Base-by-base conservation (phyloP, 2,329 filamentous ascomycete species). In the Macrophomina pseudophaseolina region DNA sequence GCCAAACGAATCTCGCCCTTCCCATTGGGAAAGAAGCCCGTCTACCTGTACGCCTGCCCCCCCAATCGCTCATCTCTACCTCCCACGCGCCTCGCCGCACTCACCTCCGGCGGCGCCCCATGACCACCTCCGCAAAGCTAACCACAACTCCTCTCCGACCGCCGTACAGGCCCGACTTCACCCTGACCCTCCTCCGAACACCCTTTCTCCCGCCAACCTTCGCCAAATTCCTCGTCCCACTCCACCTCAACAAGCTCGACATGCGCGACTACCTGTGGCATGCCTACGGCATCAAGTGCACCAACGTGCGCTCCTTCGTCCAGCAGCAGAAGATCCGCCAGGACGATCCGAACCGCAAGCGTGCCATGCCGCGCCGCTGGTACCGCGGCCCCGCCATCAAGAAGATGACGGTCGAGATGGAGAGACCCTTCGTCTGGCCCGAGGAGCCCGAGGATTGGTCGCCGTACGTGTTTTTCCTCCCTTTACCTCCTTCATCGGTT, bases 161-260 rank as follows among this genome's bases (percentile, higher is more conserved):
- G 3, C 40, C 51, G 18, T 32, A 16, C 74, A 97, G 94, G 68
- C 94, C 94, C 63, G 88, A 90, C 75, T 92, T 96, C 81, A 87
- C 88, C 70, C 83, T 98, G 75, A 90, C 90, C 68, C 87, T 98
- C 74, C 83, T 97, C 73, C 90, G 89, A 72, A 90, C 89, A 67
- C 87, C 88, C 35, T 84, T 87, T 71, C 86, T 91, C 64, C 90
- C 92, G 7, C 88, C 94, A 23, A 90, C 89, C 70, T 93, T 92
- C 78, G 95, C 94, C 70, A 90, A 89, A 73, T 99, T 99, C 87
- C 86, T 90, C 74, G 94, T 97, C 38, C 95, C 95, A 11, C 86
- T 98, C 72, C 89, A 87, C 73, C 93, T 97, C 85, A 97, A 93
- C 85, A 99, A 99, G 82, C 90, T 98, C 80, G 95, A 99, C 79